Conservation (phyloP, 2,329 filamentous ascomycete species). For the Dothistroma septosporum region DNA sequence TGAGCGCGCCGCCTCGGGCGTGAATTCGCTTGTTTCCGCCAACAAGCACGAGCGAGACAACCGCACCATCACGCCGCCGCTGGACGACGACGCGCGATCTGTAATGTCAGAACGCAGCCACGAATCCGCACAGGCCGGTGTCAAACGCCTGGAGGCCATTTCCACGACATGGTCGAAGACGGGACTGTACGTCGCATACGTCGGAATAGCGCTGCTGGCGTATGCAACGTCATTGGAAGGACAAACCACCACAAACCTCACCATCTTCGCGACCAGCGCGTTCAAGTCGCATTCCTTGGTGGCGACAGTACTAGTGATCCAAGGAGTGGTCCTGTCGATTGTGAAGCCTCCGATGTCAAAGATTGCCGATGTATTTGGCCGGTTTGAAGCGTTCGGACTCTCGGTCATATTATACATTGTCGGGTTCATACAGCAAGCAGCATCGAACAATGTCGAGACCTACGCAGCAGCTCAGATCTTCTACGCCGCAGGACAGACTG, state of each 20-base stretch:
- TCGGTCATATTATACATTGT: constrained; percentile 53
- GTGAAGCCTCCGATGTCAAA: constrained; percentile 60
- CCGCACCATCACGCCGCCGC: constrained; percentile 14
- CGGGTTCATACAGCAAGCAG: constrained; percentile 57
- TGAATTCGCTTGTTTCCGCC: constrained; percentile 9
- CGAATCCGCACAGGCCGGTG: constrained; percentile 43
- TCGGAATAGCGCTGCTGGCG: constrained; percentile 46
- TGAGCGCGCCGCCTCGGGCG: constrained; percentile 15
- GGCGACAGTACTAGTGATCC: constrained; percentile 61
- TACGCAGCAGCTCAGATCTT: constrained; percentile 58
- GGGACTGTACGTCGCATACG: constrained; percentile 47
- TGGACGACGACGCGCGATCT: constrained; percentile 20
- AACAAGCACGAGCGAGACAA: constrained; percentile 20
- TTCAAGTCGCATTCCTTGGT: constrained; percentile 63
- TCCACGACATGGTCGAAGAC: constrained; percentile 48
- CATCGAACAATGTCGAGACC: constrained; percentile 51
- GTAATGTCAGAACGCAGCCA: constrained; percentile 26
- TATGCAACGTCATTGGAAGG: constrained; percentile 64
- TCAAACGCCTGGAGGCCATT: constrained; percentile 48
- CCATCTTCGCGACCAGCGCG: constrained; percentile 62
- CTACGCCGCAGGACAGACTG: constrained; percentile 58
- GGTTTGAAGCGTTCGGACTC: constrained; percentile 55
- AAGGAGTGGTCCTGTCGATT: constrained; percentile 59
- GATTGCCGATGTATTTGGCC: constrained; percentile 59
- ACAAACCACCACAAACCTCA: constrained; percentile 59